Evolutionary conservation across 495 filamentous ascomycete genomes (phyloP).

Genomic region (Daldinia decipiens): DNA sequence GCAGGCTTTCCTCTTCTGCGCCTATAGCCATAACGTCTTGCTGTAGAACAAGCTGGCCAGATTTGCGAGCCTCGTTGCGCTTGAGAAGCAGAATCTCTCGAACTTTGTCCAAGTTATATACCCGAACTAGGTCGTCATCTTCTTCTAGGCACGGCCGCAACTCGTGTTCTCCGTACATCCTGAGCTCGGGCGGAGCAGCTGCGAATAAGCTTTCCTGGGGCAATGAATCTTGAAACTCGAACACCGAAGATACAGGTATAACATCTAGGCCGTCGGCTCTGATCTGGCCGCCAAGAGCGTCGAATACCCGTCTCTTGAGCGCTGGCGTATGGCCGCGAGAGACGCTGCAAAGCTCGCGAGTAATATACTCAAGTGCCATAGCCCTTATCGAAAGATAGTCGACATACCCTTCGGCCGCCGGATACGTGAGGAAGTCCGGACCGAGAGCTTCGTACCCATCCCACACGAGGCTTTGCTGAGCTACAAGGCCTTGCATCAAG

Average conservation of each 20-base stretch:
- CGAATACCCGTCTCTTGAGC: constrained; percentile 78
- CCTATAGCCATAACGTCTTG: constrained; percentile 67
- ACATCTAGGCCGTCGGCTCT: constrained; percentile 68
- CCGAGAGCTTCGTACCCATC: constrained; percentile 62
- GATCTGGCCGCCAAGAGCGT: constrained; percentile 80
- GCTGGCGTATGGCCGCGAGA: constrained; percentile 74
- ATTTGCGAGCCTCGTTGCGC: constrained; percentile 63
- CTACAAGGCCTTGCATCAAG: constrained; percentile 70
- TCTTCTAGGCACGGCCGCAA: constrained; percentile 66
- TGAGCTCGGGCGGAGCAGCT: constrained; percentile 59
- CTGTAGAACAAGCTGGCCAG: constrained; percentile 61
- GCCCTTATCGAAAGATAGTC: constrained; percentile 80
- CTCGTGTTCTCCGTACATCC: constrained; percentile 69
- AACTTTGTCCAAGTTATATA: constrained; percentile 69
- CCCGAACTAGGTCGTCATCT: constrained; percentile 57
- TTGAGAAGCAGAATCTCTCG: constrained; percentile 71
- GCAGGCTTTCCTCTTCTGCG: constrained; percentile 64
- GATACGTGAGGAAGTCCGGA: constrained; percentile 70
- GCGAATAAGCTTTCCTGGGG: constrained; percentile 70
- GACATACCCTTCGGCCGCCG: constrained; percentile 70
- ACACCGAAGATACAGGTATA: constrained; percentile 75
- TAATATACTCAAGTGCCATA: constrained; percentile 81
- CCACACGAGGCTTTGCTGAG: constrained; percentile 74
- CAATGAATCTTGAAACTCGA: constrained; percentile 93
- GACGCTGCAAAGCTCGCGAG: constrained; percentile 83